Evolutionary conservation across 331 rosid genomes (phyloP), one percentile per base, ranked within the genome.

Genomic region (Prunus yedoensis): DNA sequence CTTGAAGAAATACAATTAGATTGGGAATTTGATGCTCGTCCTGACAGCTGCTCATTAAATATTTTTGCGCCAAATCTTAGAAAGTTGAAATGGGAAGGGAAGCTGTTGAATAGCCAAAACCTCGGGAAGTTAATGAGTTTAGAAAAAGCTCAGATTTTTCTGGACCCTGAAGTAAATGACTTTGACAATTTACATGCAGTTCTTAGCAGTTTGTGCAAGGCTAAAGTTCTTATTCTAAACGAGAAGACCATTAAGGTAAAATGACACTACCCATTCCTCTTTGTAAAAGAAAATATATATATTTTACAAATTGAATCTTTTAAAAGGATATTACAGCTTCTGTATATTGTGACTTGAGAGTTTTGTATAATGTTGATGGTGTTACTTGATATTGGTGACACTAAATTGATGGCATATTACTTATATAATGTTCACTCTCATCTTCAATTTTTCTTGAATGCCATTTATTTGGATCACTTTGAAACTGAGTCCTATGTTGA

Each of bases 51-150:
- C 15, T 50, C 60, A 2, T 17, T 50, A 6, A 27, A 50, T 10
- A 49, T 68, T 10, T 49, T 5, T 68, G 73, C 73, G 4, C 73
- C 73, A 4, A 50, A 25, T 68, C 73, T 68, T 18, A 30, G 12
- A 68, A 12, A 0, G 5, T 30, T 68, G 27, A 50, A 1, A 49
- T 68, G 60, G 73, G 1, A 1, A 6, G 73, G 60, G 5, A 25
- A 27, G 10, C n/a, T 69, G 27, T 15, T 50, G 73, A 50, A 9
- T 69, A 28, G 27, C 46, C 59, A 27, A 27, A 28, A 28, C 18
- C 17, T 69, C 4, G 73, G 73, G 3, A 28, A 50, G 0, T 69
- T 69, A 4, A 52, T 28, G 60, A 69, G 56, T 16, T 27, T 50
- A 15, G 4, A 50, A 27, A 28, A 3, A 1, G 46, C 46, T 16